Base-by-base conservation (phyloP, 495 filamentous ascomycete genomes). In the Aspergillus cristatus region DNA sequence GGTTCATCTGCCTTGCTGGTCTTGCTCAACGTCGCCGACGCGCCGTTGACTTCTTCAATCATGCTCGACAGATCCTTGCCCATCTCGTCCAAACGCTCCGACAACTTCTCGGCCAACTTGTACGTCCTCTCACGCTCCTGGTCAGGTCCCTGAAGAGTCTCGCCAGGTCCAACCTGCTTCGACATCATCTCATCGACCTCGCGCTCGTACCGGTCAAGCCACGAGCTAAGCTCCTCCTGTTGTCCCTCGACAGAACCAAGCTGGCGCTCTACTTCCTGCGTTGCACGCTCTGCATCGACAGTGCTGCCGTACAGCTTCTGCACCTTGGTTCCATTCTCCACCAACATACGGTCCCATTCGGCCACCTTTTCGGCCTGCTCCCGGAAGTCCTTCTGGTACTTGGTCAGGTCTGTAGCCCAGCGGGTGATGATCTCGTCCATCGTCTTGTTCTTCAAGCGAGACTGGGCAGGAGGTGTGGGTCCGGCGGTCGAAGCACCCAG, bases 381-480 rank as follows among this genome's bases (percentile, higher is more conserved):
- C 39, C 87, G 84, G 67, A 97, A 99, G 32, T 94, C 85, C 53
- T 90, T 87, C 54, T 96, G 89, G 54, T 97, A 95, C 51, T 93
- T 91, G 40, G 85, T 79, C 18, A 97, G 74, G 53, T 97, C 91
- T 0, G 85, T 82, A 0, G 91, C 91, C 93, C 93, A 99, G 13
- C 86, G 77, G n/a, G 84, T 95, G 50, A 99, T 87, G 47, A 99
- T 97, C 57, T 99, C 93, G 51, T 97, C 91, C 90, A 99, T 97
- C 1, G 90, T 93, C 66, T 94, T 97, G 55, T 94, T 94, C 67
- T 93, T 94, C 14, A 99, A 67, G 10, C 91, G 85, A 1, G 90
- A 90, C 48, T 86, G 75, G 14, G 81, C 74, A 12, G 75, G 65
- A n/a, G 88, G 85, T 2, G 76, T 55, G 6, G 86, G 87, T 0